Conservation (phyloP, 306 rosid species). For the Vigna unguiculata region DNA sequence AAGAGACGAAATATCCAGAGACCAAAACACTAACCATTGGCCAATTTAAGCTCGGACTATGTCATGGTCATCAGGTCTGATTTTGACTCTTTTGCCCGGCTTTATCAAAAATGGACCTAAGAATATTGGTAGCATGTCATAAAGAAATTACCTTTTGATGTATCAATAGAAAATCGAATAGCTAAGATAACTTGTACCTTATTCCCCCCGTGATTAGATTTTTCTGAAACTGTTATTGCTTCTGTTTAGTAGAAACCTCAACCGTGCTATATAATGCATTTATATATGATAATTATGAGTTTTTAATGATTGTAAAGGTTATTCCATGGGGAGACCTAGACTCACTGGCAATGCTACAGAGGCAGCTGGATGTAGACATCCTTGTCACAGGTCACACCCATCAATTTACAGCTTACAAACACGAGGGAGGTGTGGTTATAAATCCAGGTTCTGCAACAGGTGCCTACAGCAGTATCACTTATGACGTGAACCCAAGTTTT, state of each 20-base stretch:
- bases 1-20: constrained; percentile 90
- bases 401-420: constrained; percentile 97
- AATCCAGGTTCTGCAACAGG: constrained; percentile 99
- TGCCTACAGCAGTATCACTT: constrained; percentile 92
- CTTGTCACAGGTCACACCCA: constrained; percentile 98
- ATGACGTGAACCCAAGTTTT: constrained; percentile 96
- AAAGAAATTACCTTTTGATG: neutral
- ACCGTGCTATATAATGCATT: neutral
- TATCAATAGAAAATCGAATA: neutral
- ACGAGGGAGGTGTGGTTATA: constrained; percentile 95
- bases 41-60: constrained; percentile 93
- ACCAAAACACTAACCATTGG: constrained; percentile 96
- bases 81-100: neutral
- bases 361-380: constrained; percentile 99
- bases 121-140: neutral
- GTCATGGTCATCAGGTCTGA: constrained; percentile 99
- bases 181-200: neutral
- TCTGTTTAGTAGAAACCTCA: constrained; percentile 8
- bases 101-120: neutral
- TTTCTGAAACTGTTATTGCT: constrained; percentile 5
- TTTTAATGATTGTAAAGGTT: constrained; percentile 67
- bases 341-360: constrained; percentile 98
- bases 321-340: constrained; percentile 99
- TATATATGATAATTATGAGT: constrained; percentile 5
- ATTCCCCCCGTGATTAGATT: constrained; percentile 16